phyloP scores from a whole-genome alignment of 176 grass and related monocot species.

The Oryza rufipogon region DNA sequence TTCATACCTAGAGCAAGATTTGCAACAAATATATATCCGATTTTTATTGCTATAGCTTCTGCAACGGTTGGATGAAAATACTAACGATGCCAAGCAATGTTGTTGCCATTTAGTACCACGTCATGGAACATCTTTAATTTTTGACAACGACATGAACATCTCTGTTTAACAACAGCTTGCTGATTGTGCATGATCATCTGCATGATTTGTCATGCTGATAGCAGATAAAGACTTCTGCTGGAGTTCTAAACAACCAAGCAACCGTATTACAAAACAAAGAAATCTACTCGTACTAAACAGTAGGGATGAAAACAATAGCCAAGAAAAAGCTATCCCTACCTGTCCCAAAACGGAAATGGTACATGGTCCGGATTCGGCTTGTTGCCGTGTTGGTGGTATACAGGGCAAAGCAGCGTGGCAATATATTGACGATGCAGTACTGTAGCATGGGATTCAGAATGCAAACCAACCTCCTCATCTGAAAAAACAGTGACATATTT shows the following conservation, averaged over 20 bases:
- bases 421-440: background rate
- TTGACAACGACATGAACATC: background rate
- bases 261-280: background rate
- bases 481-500: background rate
- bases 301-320: background rate
- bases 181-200: background rate
- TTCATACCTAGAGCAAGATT: background rate
- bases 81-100: background rate
- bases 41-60: background rate
- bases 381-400: background rate
- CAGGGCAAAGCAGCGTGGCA: background rate
- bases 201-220: background rate
- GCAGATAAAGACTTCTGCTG: background rate
- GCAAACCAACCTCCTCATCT: background rate
- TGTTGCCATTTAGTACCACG: background rate
- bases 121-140: background rate
- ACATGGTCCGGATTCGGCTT: background rate
- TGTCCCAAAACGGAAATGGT: slow-evolving; percentile 28
- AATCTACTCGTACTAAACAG: background rate
- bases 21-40: background rate
- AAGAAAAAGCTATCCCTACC: background rate
- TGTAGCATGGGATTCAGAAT: background rate
- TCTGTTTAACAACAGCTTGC: background rate
- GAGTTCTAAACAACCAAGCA: background rate
- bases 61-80: background rate